Conservation (phyloP, 2,329 filamentous ascomycete species). For the Penicillium sp. region DNA sequence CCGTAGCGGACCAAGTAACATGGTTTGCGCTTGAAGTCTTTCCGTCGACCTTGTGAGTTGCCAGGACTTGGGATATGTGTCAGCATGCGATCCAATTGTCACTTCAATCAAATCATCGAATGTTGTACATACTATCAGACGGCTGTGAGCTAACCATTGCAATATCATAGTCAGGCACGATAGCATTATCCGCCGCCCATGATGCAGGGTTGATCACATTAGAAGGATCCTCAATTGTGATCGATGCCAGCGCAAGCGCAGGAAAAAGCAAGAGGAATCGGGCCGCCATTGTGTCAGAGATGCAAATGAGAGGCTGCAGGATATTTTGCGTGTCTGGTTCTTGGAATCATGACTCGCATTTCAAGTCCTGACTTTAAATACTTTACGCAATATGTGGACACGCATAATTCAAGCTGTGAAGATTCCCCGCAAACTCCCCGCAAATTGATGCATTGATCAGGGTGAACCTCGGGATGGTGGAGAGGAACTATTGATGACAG, state of each 20-base stretch:
- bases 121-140: constrained; percentile 4
- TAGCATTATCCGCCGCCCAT: constrained; percentile 12
- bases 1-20: constrained; percentile 9
- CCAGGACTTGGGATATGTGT: background rate
- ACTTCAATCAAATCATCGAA: background rate
- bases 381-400: background rate
- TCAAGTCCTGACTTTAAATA: background rate
- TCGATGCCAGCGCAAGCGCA: constrained; percentile 8
- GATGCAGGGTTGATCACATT: constrained; percentile 7
- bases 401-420: background rate
- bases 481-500: background rate
- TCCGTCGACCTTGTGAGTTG: constrained; percentile 7
- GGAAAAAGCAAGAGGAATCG: constrained; percentile 6
- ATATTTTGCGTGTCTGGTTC: background rate
- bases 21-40: constrained; percentile 7
- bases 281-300: background rate
- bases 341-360: background rate
- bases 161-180: constrained; percentile 11
- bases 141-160: constrained; percentile 5
- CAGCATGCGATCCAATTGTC: background rate
- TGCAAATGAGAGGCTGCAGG: background rate
- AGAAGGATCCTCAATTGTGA: constrained; percentile 12
- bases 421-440: background rate
- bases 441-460: background rate
- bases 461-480: constrained; percentile 6